Base-by-base conservation (phyloP, 129 eudicot genomes). In the Scalesia atractyloides region DNA sequence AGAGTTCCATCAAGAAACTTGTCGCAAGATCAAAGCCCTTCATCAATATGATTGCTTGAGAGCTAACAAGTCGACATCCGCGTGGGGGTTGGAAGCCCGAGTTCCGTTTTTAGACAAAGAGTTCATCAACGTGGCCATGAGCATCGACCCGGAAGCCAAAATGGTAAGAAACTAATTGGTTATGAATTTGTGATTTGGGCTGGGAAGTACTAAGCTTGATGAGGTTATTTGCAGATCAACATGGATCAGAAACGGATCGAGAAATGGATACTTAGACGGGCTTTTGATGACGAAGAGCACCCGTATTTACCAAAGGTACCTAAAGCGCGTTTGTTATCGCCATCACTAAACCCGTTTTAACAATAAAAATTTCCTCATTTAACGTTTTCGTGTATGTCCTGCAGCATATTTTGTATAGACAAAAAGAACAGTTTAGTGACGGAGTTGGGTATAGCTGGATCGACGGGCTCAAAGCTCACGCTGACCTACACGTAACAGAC, bases 381-480 rank as follows among this genome's bases (percentile, higher is more conserved):
- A 59, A 26, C 16, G 0, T 5, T 26, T 13, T 50, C 8, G 9
- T 68, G 6, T 81, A 74, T 49, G 57, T 15, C 9, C 47, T 85
- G 86, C 93, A 94, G 98, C 97, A 94, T 82, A 94, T 94, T 68
- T 78, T 94, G 73, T 94, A 94, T 54, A 77, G 98, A 80, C 97
- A 94, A 72, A 94, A 94, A 66, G 98, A 94, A 73, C 98, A 94
- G 72, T 94, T 94, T 78, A 94, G 98, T 64, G 98, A 94, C 56
- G 98, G 98, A 15, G 98, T 94, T 12, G 98, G 98, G 66, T 90
- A 90, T 63, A 90, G 97, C 77, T 94, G 98, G 98, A 94, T 94
- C 69, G 98, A 94, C 66, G 98, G 98, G 39, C 97, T 94, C 47
- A 94, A 94, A 82, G 91, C 93, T 54, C 98, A 94, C 74, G 98